A percentile compares a stretch with the other conserved stretches of the same genome.
phyloP scores from a whole-genome alignment of 441 rosid genomes.

The Eutrema salsugineum region DNA sequence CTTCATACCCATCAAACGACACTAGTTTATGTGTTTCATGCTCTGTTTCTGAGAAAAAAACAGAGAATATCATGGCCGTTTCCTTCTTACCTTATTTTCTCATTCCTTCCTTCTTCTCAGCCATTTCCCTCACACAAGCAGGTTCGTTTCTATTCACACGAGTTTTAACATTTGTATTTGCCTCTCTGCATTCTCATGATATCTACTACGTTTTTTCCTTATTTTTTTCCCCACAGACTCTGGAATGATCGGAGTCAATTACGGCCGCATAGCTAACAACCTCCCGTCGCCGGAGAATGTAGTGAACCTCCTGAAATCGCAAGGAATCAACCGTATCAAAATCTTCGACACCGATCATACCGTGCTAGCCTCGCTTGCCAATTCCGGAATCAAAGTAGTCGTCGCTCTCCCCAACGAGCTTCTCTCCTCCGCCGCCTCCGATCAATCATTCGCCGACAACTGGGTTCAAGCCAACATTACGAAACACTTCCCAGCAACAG shows the following conservation, averaged over 20 bases:
- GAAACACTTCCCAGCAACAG: conserved; percentile 43
- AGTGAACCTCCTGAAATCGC: conserved; percentile 33
- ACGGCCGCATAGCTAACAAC: conserved; percentile 39
- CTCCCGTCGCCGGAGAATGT: conserved; percentile 37
- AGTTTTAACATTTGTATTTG: neutral
- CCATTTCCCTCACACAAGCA: conserved; percentile 2
- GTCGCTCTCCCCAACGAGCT: conserved; percentile 29
- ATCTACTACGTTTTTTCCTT: neutral
- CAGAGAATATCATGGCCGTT: neutral
- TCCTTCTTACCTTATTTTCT: neutral
- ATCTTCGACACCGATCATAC: conserved; percentile 42
- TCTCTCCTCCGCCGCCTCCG: conserved; percentile 37
- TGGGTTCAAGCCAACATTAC: conserved; percentile 54
- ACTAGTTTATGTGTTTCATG: neutral
- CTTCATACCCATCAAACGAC: neutral
- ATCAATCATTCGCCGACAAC: conserved; percentile 49
- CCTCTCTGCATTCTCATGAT: neutral
- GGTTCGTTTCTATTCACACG: neutral
- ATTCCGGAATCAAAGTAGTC: conserved; percentile 19
- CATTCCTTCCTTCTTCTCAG: neutral
- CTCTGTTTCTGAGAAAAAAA: conserved; percentile 1
- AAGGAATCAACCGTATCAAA: conserved; percentile 40
- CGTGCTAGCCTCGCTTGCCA: conserved; percentile 21
- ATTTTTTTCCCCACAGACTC: neutral
- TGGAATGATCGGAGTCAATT: conserved; percentile 33